A percentile compares a stretch with the other conserved stretches of the same genome.
These are phyloP conservation scores for Paralagenidium karlingii DNA, from an alignment of 352 stramenopile genomes.

Conservation along the genomic window DNA sequence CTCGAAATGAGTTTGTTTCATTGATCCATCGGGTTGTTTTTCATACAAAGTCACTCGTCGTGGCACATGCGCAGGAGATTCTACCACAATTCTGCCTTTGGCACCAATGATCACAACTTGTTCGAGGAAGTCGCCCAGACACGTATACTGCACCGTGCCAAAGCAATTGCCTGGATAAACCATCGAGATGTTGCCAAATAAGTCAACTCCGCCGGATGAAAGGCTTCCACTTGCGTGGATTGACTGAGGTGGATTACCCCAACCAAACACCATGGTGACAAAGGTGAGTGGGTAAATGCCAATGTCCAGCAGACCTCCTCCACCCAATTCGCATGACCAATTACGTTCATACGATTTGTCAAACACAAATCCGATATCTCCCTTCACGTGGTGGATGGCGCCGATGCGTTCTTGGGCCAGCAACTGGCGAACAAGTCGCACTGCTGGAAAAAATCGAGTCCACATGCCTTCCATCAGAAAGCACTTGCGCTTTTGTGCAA, in stretches of 20 bases:
- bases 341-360: conserved; percentile 26
- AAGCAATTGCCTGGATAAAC: conserved; percentile 31
- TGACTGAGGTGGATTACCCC: conserved; percentile 12
- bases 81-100: conserved; percentile 52
- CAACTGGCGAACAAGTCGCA: conserved; percentile 46
- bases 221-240: conserved; percentile 32
- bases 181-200: conserved; percentile 35
- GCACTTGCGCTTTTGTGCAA: conserved; percentile 50
- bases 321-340: conserved; percentile 61
- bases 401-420: conserved; percentile 41
- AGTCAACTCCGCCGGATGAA: conserved; percentile 32
- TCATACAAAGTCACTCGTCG: conserved; percentile 28
- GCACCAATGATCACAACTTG: conserved; percentile 62
- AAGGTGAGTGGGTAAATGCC: conserved; percentile 70
- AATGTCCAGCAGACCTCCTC: conserved; percentile 56
- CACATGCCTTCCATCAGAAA: conserved; percentile 82
- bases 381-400: conserved; percentile 49
- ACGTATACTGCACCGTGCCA: conserved; percentile 43
- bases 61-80: conserved; percentile 40
- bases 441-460: conserved; percentile 75
- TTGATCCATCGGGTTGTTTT: conserved; percentile 4
- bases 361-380: conserved; percentile 58
- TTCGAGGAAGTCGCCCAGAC: conserved; percentile 37
- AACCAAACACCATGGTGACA: conserved; percentile 44
- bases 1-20: conserved; percentile 26